These are phyloP conservation scores for Lichtheimia corymbifera DNA, from an alignment of 371 early-diverging fungal genomes.

Conservation along the genomic window DNA sequence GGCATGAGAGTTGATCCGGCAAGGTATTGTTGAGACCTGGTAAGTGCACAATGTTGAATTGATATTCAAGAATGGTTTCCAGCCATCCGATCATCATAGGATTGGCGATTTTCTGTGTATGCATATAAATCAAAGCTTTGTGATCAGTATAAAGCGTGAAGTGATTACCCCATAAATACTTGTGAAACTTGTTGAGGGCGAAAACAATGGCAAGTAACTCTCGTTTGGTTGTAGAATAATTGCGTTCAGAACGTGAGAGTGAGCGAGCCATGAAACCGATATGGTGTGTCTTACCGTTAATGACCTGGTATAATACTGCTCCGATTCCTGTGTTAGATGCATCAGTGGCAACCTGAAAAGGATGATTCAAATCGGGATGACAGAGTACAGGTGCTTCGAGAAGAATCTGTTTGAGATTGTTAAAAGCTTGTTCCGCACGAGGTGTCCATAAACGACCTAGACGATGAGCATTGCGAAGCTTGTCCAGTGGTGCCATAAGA, in stretches of 20 bases:
- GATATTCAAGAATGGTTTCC: slow-evolving; percentile 22
- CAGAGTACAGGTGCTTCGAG: background rate
- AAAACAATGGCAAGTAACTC: slow-evolving; percentile 21
- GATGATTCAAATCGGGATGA: slow-evolving; percentile 21
- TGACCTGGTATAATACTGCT: slow-evolving; percentile 12
- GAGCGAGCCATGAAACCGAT: slow-evolving; percentile 18
- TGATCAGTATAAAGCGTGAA: too few species aligned
- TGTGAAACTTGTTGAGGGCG: slow-evolving; percentile 27
- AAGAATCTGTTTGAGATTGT: slow-evolving; percentile 11
- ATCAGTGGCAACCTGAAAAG: slow-evolving; percentile 42
- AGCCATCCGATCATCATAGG: slow-evolving; percentile 25
- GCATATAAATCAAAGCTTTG: too few species aligned
- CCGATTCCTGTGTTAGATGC: slow-evolving; percentile 44
- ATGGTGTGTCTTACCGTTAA: slow-evolving; percentile 3
- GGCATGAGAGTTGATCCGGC: slow-evolving; percentile 17
- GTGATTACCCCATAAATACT: slow-evolving; percentile 25
- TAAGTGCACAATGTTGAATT: slow-evolving; percentile 20
- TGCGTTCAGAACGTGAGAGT: background rate
- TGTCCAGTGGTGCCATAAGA: background rate
- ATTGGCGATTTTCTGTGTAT: slow-evolving; percentile 20
- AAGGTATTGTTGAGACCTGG: slow-evolving; percentile 21
- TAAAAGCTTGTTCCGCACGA: slow-evolving; percentile 10
- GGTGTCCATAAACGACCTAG: slow-evolving; percentile 18
- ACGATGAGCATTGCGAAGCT: background rate
- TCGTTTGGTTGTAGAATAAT: slow-evolving; percentile 12